Conservation (phyloP, 768 basidiomycete species). For the Naganishia randhawae region DNA sequence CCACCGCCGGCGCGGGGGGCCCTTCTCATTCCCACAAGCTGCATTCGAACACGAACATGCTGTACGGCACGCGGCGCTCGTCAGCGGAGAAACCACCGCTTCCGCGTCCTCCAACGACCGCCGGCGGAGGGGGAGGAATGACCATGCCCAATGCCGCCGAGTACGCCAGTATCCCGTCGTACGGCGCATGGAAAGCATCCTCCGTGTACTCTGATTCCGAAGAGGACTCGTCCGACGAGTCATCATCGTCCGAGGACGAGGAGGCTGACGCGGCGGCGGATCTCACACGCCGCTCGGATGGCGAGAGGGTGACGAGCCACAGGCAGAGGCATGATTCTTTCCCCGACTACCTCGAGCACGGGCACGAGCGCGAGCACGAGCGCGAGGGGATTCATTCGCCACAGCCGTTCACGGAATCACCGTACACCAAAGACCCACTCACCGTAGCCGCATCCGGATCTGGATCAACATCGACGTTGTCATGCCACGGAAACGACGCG, state of each 20-base stretch:
- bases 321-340: background rate
- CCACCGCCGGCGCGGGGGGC: background rate
- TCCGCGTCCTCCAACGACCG: background rate
- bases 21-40: too few relatives aligned
- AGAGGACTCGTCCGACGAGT: background rate
- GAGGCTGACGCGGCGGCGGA: background rate
- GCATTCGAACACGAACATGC: too few relatives aligned
- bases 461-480: too few relatives aligned
- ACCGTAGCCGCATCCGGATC: too few relatives aligned
- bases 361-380: too few relatives aligned
- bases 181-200: background rate
- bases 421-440: too few relatives aligned
- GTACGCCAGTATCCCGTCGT: slow-evolving; percentile 8
- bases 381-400: too few relatives aligned
- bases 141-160: slow-evolving; percentile 6
- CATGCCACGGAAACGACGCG: too few relatives aligned
- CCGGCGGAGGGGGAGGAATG: background rate
- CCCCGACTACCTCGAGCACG: too few relatives aligned
- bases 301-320: background rate
- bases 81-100: background rate
- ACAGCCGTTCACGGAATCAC: too few relatives aligned
- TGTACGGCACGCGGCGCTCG: too few relatives aligned
- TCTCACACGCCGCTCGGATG: too few relatives aligned
- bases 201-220: background rate
- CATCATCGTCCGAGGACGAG: background rate